Evolutionary conservation across 768 basidiomycete genomes (phyloP).

Genomic region (Boletus bicolor): DNA sequence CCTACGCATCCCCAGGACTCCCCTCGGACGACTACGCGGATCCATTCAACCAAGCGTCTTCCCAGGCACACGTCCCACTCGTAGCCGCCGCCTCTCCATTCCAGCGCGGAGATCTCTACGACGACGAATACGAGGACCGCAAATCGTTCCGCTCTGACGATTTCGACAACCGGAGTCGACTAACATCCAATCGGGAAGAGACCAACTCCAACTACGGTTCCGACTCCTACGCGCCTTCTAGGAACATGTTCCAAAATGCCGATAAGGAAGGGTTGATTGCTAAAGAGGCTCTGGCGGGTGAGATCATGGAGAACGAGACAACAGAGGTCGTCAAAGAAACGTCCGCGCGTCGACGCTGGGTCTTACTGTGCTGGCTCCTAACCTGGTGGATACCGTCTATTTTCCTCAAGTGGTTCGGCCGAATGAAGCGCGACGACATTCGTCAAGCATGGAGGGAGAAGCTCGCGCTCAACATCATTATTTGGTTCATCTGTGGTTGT

Average conservation of each 20-base stretch:
- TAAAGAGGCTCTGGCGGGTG: constrained; percentile 82
- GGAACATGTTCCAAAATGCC: constrained; percentile 91
- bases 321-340: constrained; percentile 84
- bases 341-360: constrained; percentile 82
- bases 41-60: constrained; percentile 45
- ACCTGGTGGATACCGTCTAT: constrained; percentile 90
- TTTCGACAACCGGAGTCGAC: constrained; percentile 73
- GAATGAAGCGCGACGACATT: constrained; percentile 93
- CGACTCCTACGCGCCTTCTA: constrained; percentile 89
- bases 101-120: constrained; percentile 71
- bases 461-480: constrained; percentile 89
- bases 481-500: constrained; percentile 90
- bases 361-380: constrained; percentile 79
- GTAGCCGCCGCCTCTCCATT: constrained; percentile 81
- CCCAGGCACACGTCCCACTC: constrained; percentile 76
- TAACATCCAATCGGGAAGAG: constrained; percentile 77
- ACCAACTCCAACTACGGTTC: constrained; percentile 80
- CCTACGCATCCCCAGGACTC: constrained; percentile 55
- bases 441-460: constrained; percentile 98
- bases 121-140: constrained; percentile 76
- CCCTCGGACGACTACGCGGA: constrained; percentile 50
- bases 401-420: constrained; percentile 65
- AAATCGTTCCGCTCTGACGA: constrained; percentile 75
- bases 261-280: constrained; percentile 71
- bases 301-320: constrained; percentile 84